Evolutionary conservation across 2,329 filamentous ascomycete species (phyloP).

Genomic region (Fusarium sp.): DNA sequence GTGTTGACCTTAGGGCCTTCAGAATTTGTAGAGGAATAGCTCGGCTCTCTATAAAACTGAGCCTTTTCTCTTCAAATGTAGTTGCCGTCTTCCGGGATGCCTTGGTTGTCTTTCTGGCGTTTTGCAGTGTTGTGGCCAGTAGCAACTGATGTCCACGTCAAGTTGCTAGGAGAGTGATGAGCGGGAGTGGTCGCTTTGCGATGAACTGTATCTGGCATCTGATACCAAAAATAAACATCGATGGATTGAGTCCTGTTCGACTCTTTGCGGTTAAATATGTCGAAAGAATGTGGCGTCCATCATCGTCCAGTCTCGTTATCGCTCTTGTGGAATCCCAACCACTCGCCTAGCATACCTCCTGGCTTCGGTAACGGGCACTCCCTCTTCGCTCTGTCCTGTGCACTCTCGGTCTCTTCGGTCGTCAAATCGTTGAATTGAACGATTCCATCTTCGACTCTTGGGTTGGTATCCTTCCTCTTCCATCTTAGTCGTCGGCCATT

Average conservation of each 20-base stretch:
- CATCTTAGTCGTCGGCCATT: constrained; percentile 61
- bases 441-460: constrained; percentile 61
- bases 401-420: constrained; percentile 53
- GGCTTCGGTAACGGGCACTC: constrained; percentile 97
- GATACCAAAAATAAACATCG: neutral
- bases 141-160: neutral
- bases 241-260: neutral
- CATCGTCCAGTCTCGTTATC: constrained; percentile 46
- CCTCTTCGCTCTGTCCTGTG: constrained; percentile 64
- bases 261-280: constrained; percentile 2
- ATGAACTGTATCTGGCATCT: neutral
- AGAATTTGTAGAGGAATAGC: constrained; percentile 7
- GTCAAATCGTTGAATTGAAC: constrained; percentile 61
- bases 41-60: neutral
- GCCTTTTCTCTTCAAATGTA: constrained; percentile 2
- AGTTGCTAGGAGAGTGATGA: neutral
- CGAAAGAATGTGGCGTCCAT: constrained; percentile 31
- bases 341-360: constrained; percentile 78
- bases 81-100: constrained; percentile 5
- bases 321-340: constrained; percentile 75
- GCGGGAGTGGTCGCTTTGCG: neutral
- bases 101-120: neutral
- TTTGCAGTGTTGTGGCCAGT: neutral
- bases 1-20: constrained; percentile 20
- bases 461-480: constrained; percentile 54